Evolutionary conservation across 164 flowering plant species (phyloP).

Genomic region (Pachysandra terminalis): DNA sequence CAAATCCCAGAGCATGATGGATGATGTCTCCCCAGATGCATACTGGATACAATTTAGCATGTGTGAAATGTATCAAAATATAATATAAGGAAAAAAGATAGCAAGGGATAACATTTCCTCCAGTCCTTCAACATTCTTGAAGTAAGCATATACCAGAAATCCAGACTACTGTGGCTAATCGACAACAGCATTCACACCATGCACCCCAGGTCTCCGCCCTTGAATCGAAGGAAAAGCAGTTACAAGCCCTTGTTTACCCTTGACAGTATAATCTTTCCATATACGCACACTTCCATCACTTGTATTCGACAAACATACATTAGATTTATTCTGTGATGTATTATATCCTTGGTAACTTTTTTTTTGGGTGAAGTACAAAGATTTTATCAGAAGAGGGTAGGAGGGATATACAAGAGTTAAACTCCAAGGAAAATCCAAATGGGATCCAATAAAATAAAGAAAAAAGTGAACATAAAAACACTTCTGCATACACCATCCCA

Average conservation of each 20-base stretch:
- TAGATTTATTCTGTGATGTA: no score
- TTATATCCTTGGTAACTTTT: no score
- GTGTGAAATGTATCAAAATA: conserved; percentile 3
- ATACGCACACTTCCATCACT: conserved; percentile 91
- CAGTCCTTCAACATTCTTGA: neutral
- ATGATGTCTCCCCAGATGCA: conserved; percentile 84
- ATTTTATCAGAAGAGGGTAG: no score
- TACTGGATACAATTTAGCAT: conserved; percentile 38
- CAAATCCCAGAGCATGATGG: conserved; percentile 91
- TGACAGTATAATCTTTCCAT: conserved; percentile 78
- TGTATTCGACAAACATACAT: conserved; percentile 21
- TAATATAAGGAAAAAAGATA: neutral
- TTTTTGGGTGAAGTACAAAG: no score
- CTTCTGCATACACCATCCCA: no score
- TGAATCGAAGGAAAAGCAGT: conserved; percentile 91
- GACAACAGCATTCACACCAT: conserved; percentile 80
- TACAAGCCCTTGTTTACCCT: conserved; percentile 76
- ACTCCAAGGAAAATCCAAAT: no score
- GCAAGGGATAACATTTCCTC: neutral
- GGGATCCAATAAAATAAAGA: no score
- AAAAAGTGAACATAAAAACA: no score
- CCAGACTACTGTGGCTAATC: conserved; percentile 99
- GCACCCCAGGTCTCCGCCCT: conserved; percentile 75
- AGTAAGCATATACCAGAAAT: conserved; percentile 54
- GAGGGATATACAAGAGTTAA: no score